phyloP scores from a whole-genome alignment of 495 filamentous ascomycete genomes.

The Penicillium canariense region DNA sequence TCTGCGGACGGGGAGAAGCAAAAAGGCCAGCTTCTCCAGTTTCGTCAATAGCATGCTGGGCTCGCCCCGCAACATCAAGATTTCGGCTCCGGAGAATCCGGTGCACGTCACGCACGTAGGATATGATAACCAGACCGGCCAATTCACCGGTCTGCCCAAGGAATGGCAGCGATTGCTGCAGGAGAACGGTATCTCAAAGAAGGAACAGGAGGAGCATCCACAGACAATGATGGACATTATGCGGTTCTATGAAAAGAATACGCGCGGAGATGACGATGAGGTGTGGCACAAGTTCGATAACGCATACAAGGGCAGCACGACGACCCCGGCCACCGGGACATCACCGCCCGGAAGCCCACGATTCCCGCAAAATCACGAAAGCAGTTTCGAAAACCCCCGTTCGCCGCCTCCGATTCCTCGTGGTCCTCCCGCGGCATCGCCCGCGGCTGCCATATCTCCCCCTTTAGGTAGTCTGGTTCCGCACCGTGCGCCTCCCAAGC shows the following conservation, averaged over 20 bases:
- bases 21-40: slow-evolving; percentile 92
- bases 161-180: slow-evolving; percentile 96
- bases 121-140: slow-evolving; percentile 93
- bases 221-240: slow-evolving; percentile 94
- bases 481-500: slow-evolving; percentile 45
- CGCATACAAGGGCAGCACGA: slow-evolving; percentile 47
- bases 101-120: slow-evolving; percentile 98
- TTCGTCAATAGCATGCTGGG: slow-evolving; percentile 93
- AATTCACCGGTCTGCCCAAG: slow-evolving; percentile 94
- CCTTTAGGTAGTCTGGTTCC: slow-evolving; percentile 38
- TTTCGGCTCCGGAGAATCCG: slow-evolving; percentile 93
- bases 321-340: slow-evolving; percentile 38
- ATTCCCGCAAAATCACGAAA: slow-evolving; percentile 86
- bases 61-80: slow-evolving; percentile 78
- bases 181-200: slow-evolving; percentile 93
- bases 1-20: slow-evolving; percentile 59
- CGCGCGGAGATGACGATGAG: slow-evolving; percentile 78
- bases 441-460: slow-evolving; percentile 27
- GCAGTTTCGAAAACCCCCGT: slow-evolving; percentile 95
- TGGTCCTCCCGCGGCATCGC: slow-evolving; percentile 31
- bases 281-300: slow-evolving; percentile 95
- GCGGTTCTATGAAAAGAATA: slow-evolving; percentile 92
- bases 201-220: slow-evolving; percentile 92
- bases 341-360: slow-evolving; percentile 85
- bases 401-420: slow-evolving; percentile 87